Evolutionary conservation across 2,329 filamentous ascomycete species (phyloP).

Genomic region (Drechslerella stenobrocha): DNA sequence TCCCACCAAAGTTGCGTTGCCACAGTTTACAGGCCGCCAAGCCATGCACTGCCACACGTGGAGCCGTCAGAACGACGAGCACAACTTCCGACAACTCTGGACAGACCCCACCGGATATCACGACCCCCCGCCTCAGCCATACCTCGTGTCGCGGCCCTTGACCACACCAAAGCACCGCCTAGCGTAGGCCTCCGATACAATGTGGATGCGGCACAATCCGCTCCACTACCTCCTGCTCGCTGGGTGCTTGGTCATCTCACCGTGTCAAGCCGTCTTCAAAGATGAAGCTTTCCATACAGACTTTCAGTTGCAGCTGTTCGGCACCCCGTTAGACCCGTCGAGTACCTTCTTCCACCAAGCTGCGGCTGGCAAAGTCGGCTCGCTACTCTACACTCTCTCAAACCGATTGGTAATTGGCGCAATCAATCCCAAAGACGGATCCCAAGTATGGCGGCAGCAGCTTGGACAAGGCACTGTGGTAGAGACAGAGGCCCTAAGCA

Average conservation of each 20-base stretch:
- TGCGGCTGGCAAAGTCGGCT: constrained; percentile 76
- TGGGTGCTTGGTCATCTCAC: constrained; percentile 58
- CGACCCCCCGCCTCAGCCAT: constrained; percentile 6
- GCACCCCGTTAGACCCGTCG: constrained; percentile 71
- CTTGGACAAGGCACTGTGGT: constrained; percentile 60
- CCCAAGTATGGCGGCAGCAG: constrained; percentile 81
- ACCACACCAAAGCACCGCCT: constrained; percentile 13
- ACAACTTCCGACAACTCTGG: constrained; percentile 33
- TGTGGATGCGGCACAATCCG: constrained; percentile 45
- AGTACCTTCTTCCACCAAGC: constrained; percentile 96
- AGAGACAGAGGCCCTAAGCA: constrained; percentile 46
- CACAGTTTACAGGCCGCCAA: no score
- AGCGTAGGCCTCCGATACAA: constrained; percentile 24
- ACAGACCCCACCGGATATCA: constrained; percentile 26
- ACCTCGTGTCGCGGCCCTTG: constrained; percentile 4
- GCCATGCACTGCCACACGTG: constrained; percentile 7
- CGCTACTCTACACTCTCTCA: constrained; percentile 86
- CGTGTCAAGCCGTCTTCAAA: constrained; percentile 72
- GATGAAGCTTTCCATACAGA: constrained; percentile 92
- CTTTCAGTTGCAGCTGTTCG: constrained; percentile 88
- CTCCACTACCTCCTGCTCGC: constrained; percentile 46
- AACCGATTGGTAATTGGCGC: constrained; percentile 82
- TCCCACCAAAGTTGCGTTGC: no score
- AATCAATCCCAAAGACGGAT: constrained; percentile 82
- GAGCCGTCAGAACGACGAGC: constrained; percentile 27